Base-by-base conservation (phyloP, 768 basidiomycete genomes). In the Ephemerocybe angulata region DNA sequence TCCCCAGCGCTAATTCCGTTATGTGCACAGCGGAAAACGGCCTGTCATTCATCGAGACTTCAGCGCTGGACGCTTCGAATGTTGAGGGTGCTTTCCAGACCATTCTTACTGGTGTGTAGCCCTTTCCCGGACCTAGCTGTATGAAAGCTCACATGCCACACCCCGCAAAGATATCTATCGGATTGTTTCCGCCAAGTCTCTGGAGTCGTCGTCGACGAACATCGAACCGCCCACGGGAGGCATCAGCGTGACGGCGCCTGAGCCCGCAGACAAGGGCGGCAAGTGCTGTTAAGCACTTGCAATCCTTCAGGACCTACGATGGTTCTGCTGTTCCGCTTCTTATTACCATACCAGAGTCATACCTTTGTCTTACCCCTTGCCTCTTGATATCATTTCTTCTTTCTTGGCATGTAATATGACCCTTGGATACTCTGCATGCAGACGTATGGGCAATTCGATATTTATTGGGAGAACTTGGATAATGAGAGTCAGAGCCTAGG, bases 21-120 rank as follows among this genome's bases (percentile, higher is more conserved):
- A n/a, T n/a, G n/a, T n/a, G n/a, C n/a, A n/a, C 63, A 93, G 93
- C 89, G 63, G 93, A 96, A 75, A 93, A 95, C 65, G 86, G 86
- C 21, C 72, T 98, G 62, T 91, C 88, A 53, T 96, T 96, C 80
- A 96, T 99, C 61, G 96, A 99, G 80, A 99, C 96, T 57, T 99
- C 96, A 66, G 96, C 96, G 76, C 86, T 98, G 83, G 97, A 99
- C 85, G 93, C 96, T 64, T 95, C 93, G 49, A 97, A 98, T 75
- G 95, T 99, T 73, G 96, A 98, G 75, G 75, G 83, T 54, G 97
- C 96, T 49, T 99, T 99, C 86, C 94, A 98, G 71, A 93, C 85
- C 55, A 98, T 98, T 67, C 80, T 99, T 58, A 86, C 89, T 42
- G 94, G 94, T 93, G 47, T 50, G 84, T 33, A 31, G 50, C 44